These are phyloP conservation scores for Metschnikowia baotianmanensis DNA, from an alignment of 805 yeast species.

Conservation along the genomic window DNA sequence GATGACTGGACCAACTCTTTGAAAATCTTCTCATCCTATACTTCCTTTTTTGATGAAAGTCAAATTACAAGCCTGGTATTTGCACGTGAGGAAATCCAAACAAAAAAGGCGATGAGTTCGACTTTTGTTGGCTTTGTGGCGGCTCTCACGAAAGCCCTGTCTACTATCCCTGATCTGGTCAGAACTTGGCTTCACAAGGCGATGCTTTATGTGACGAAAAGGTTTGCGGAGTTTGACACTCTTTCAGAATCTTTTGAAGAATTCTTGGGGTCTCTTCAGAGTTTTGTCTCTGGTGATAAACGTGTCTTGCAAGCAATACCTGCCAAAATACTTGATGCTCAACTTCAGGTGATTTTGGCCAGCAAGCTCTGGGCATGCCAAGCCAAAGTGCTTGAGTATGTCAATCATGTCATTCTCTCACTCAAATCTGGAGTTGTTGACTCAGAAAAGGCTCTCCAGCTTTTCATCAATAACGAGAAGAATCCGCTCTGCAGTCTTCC, in stretches of 20 bases:
- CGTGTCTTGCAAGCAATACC: conserved; percentile 41
- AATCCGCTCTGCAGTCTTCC: conserved; percentile 34
- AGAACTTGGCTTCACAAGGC: conserved; percentile 57
- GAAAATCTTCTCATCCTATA: conserved; percentile 16
- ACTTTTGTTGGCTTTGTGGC: conserved; percentile 30
- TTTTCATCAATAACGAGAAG: conserved; percentile 53
- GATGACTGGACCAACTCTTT: conserved; percentile 21
- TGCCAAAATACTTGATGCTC: conserved; percentile 51
- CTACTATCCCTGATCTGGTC: conserved; percentile 20
- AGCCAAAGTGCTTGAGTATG: conserved; percentile 45
- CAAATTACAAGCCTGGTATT: conserved; percentile 23
- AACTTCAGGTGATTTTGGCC: conserved; percentile 58
- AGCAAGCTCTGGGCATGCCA: conserved; percentile 45
- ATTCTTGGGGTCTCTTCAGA: conserved; percentile 27
- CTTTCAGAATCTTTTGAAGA: conserved; percentile 29
- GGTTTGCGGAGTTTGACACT: conserved; percentile 49
- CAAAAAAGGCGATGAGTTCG: conserved; percentile 28
- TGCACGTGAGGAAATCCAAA: conserved; percentile 18
- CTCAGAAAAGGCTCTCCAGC: conserved; percentile 56
- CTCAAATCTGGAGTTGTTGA: conserved; percentile 37
- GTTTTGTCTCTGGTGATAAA: conserved; percentile 8
- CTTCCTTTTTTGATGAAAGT: conserved; percentile 10
- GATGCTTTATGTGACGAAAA: conserved; percentile 59
- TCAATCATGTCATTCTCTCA: conserved; percentile 36
- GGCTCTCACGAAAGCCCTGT: conserved; percentile 11